A percentile compares a stretch with the other conserved stretches of the same genome.
phyloP scores from a whole-genome alignment of 805 yeast species.

The Grigorovia humatica region DNA sequence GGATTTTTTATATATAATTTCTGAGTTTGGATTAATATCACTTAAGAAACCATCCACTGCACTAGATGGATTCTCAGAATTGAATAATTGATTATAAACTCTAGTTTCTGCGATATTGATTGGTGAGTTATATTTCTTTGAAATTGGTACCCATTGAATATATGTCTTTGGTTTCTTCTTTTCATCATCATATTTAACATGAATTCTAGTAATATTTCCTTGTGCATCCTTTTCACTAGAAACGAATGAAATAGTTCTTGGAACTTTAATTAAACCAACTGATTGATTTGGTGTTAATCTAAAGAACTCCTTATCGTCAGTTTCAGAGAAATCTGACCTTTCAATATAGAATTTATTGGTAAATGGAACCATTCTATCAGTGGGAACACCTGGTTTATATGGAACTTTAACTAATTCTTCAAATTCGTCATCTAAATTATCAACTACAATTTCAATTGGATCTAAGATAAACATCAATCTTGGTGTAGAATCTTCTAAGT shows the following conservation, averaged over 20 bases:
- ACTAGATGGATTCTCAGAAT: slow-evolving; percentile 81
- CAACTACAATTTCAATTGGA: slow-evolving; percentile 76
- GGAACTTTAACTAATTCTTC: slow-evolving; percentile 68
- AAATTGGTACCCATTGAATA: slow-evolving; percentile 91
- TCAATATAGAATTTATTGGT: slow-evolving; percentile 76
- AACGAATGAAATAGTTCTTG: slow-evolving; percentile 65
- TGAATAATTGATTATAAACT: slow-evolving; percentile 78
- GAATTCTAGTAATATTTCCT: slow-evolving; percentile 61
- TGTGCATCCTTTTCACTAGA: slow-evolving; percentile 44
- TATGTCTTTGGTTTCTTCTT: slow-evolving; percentile 84
- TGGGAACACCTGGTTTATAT: slow-evolving; percentile 79
- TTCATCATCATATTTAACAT: slow-evolving; percentile 67
- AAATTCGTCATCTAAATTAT: slow-evolving; percentile 67
- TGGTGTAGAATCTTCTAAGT: slow-evolving; percentile 84
- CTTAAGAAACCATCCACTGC: slow-evolving; percentile 81
- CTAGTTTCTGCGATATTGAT: slow-evolving; percentile 65
- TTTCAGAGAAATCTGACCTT: slow-evolving; percentile 72
- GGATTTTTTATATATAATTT: slow-evolving; percentile 53
- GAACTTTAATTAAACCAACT: slow-evolving; percentile 89
- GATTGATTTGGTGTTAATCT: slow-evolving; percentile 90
- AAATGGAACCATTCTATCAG: slow-evolving; percentile 66
- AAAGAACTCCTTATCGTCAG: slow-evolving; percentile 61
- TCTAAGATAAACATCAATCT: slow-evolving; percentile 87
- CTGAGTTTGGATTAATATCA: slow-evolving; percentile 75
- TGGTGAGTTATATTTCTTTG: slow-evolving; percentile 51